Base-by-base conservation (phyloP, 768 basidiomycete genomes). In the Kwoniella sp. region DNA sequence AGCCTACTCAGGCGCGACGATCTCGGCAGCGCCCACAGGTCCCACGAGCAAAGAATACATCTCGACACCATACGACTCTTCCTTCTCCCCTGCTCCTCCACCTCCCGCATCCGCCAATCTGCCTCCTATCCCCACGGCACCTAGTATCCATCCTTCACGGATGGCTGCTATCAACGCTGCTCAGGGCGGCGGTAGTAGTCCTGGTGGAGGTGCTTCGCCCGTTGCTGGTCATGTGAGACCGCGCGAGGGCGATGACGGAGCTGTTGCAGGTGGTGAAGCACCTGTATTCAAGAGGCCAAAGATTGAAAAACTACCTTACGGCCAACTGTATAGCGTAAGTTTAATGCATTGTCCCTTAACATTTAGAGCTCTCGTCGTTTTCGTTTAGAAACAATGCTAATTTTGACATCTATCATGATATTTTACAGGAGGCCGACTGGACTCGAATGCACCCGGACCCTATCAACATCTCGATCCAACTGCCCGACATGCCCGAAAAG, bases 11-110 rank as follows among this genome's bases (percentile, higher is more conserved):
- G 91, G 91, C 24, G 92, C 93, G 2, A 90, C 90, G 0, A 84
- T 96, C 54, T 91, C 92, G 1, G 92, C 93, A 12, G 93, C 89
- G 10, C 94, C 94, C 7, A 93, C 94, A 69, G 92, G 93, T 13
- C 73, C 76, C 21, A 54, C 85, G 88, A 15, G 89, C 29, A 63
- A 48, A 49, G 67, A 58, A 54, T 73, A 61, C 64, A 65, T 59
- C 13, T 58, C 68, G 2, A 58, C 67, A 27, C 65, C 69, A 21
- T 73, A 71, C 55, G 68, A 70, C 19, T 51, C 69, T 15, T 49
- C 63, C 22, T 58, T 67, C 36, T 17, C 69, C 17, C 60, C 69
- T 50, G 47, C 55, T 56, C 55, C 60, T 27, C 49, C 62, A 13
- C 47, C 58, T 19, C 40, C 40, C 3, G 40, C 40, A 44, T 44